phyloP scores from a whole-genome alignment of 164 flowering plant species.

The Hamamelis virginiana region DNA sequence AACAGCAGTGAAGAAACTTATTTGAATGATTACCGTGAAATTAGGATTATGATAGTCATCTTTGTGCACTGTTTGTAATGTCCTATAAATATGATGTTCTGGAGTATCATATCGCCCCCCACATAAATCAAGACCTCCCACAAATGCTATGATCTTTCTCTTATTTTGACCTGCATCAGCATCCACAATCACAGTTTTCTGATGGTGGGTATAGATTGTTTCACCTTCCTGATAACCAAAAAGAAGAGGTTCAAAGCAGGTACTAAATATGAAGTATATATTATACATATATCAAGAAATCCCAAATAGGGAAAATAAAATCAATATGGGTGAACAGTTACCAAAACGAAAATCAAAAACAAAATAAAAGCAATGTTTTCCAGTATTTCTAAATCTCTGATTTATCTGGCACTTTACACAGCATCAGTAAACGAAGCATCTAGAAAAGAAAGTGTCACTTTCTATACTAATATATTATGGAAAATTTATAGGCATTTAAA shows the following conservation, averaged over 20 bases:
- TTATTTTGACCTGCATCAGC: conserved; percentile 39
- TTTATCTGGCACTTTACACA: too few species aligned
- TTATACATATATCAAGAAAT: too few species aligned
- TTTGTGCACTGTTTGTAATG: conserved; percentile 32
- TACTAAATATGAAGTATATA: too few species aligned
- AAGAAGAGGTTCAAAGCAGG: not conserved
- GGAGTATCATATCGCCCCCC: conserved; percentile 45
- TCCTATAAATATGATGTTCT: conserved; percentile 31
- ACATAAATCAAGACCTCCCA: conserved; percentile 52
- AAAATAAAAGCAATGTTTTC: too few species aligned
- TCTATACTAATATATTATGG: too few species aligned
- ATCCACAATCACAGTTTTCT: conserved; percentile 53
- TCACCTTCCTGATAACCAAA: conserved; percentile 36
- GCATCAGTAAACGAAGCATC: too few species aligned
- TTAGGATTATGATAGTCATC: conserved; percentile 44
- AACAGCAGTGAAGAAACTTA: not conserved
- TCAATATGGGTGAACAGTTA: too few species aligned
- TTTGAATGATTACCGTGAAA: conserved; percentile 28
- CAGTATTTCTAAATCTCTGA: too few species aligned
- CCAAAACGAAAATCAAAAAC: too few species aligned
- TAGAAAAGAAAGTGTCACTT: too few species aligned
- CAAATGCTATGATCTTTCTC: conserved; percentile 44
- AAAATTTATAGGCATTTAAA: too few species aligned
- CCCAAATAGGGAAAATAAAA: too few species aligned
- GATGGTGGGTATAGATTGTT: conserved; percentile 55